Evolutionary conservation across 192 early-diverging fungal species (phyloP).

Genomic region (Cladochytrium replicatum): DNA sequence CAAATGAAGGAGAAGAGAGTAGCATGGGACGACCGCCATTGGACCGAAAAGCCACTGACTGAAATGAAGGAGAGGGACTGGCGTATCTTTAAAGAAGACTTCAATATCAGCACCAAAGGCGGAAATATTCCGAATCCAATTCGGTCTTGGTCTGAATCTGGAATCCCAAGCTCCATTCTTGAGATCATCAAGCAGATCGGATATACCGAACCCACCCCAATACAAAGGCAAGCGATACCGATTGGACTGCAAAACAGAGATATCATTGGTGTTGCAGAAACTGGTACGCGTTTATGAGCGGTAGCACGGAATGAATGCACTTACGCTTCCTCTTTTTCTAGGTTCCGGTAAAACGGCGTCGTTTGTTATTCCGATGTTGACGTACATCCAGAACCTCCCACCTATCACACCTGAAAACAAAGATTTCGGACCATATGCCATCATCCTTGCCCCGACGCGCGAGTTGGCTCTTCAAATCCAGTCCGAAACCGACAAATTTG

Average conservation of each 20-base stretch:
- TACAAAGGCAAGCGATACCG: slow-evolving; percentile 94
- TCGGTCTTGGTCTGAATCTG: slow-evolving; percentile 79
- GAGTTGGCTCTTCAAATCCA: slow-evolving; percentile 98
- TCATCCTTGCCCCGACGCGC: slow-evolving; percentile 91
- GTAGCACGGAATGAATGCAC: slow-evolving; percentile 6
- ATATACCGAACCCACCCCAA: slow-evolving; percentile 91
- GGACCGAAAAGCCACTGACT: slow-evolving; percentile 78
- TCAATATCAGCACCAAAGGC: slow-evolving; percentile 89
- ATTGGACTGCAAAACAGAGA: slow-evolving; percentile 81
- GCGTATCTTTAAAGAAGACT: slow-evolving; percentile 99
- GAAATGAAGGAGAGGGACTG: slow-evolving; percentile 97
- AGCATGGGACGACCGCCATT: slow-evolving; percentile 86
- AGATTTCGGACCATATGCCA: slow-evolving; percentile 82
- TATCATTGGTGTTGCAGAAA: slow-evolving; percentile 48
- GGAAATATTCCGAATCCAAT: slow-evolving; percentile 85
- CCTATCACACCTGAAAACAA: slow-evolving; percentile 66
- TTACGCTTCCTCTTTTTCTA: slow-evolving; percentile 9
- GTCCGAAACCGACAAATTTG: slow-evolving; percentile 84
- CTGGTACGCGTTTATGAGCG: slow-evolving; percentile 37
- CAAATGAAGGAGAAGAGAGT: slow-evolving; percentile 53
- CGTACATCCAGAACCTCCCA: slow-evolving; percentile 74
- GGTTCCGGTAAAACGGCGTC: slow-evolving; percentile 93
- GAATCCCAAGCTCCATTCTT: slow-evolving; percentile 56
- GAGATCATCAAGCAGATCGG: slow-evolving; percentile 73
- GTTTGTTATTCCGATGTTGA: slow-evolving; percentile 92